A percentile compares a stretch with the other conserved stretches of the same genome.
Conservation (phyloP, 495 filamentous ascomycete genomes). For the Neurospora sp. region DNA sequence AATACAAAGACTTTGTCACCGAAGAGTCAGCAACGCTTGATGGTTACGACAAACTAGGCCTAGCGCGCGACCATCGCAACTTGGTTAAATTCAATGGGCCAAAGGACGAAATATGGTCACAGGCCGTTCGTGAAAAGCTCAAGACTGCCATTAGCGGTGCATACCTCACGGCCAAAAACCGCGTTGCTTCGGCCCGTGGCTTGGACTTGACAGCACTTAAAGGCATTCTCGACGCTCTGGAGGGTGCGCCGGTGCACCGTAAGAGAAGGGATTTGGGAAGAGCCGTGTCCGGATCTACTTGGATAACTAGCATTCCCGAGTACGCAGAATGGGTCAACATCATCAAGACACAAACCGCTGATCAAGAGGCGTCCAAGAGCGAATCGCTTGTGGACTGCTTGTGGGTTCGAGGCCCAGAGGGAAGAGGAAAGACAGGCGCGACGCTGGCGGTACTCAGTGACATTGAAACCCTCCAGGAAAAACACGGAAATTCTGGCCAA, state of each 20-base stretch:
- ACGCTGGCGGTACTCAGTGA: slow-evolving; percentile 22
- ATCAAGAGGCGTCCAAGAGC: background rate
- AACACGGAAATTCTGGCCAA: slow-evolving; percentile 10
- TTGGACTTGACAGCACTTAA: background rate
- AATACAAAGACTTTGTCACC: background rate
- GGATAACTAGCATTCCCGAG: background rate
- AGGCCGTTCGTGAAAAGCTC: background rate
- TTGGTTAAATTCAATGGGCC: background rate
- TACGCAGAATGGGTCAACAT: background rate
- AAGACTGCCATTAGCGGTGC: background rate
- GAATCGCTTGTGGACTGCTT: slow-evolving; percentile 12
- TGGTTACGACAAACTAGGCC: background rate
- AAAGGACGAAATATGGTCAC: background rate
- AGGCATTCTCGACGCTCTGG: background rate
- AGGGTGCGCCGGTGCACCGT: background rate
- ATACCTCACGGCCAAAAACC: background rate
- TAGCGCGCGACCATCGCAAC: background rate
- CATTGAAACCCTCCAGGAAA: slow-evolving; percentile 12
- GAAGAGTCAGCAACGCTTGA: background rate
- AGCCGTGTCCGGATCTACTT: background rate
- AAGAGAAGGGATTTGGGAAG: background rate
- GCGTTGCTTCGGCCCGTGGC: background rate
- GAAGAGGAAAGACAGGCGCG: slow-evolving; percentile 27
- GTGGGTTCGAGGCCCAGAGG: slow-evolving; percentile 28
- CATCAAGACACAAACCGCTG: background rate